phyloP scores from a whole-genome alignment of 2,329 filamentous ascomycete genomes.

The Huntiella omanensis region DNA sequence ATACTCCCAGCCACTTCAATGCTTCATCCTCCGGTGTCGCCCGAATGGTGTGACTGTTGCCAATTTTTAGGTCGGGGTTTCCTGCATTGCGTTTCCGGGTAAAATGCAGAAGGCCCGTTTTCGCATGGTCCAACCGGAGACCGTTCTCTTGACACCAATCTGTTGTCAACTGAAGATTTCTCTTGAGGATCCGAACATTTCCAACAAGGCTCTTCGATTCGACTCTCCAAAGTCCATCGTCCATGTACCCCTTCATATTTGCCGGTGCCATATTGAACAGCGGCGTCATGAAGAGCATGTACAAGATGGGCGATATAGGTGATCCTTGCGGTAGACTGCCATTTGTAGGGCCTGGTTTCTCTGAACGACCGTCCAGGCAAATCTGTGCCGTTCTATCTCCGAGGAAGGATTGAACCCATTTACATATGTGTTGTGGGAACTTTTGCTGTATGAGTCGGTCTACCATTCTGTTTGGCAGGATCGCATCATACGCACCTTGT shows the following conservation, averaged over 20 bases:
- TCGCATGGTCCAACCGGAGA: not conserved
- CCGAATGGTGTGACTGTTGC: not conserved
- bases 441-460: slow-evolving; percentile 11
- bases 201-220: not conserved
- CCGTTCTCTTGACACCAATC: not conserved
- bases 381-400: not conserved
- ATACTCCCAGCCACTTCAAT: not conserved
- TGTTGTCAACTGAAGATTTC: not conserved
- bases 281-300: too few species aligned
- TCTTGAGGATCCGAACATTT: not conserved
- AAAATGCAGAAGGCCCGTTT: not conserved
- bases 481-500: slow-evolving; percentile 13
- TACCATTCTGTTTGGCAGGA: slow-evolving; percentile 13
- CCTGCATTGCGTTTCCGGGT: not conserved
- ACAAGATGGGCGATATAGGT: too few species aligned
- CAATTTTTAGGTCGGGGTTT: not conserved
- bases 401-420: slow-evolving; percentile 1
- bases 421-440: slow-evolving; percentile 1
- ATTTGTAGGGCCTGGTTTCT: not conserved
- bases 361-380: not conserved
- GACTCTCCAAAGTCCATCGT: not conserved
- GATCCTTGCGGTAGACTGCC: not conserved
- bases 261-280: too few species aligned
- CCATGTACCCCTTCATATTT: not conserved
- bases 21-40: not conserved